Evolutionary conservation across 495 filamentous ascomycete genomes (phyloP).

Genomic region (Penicillium robsamsonii): DNA sequence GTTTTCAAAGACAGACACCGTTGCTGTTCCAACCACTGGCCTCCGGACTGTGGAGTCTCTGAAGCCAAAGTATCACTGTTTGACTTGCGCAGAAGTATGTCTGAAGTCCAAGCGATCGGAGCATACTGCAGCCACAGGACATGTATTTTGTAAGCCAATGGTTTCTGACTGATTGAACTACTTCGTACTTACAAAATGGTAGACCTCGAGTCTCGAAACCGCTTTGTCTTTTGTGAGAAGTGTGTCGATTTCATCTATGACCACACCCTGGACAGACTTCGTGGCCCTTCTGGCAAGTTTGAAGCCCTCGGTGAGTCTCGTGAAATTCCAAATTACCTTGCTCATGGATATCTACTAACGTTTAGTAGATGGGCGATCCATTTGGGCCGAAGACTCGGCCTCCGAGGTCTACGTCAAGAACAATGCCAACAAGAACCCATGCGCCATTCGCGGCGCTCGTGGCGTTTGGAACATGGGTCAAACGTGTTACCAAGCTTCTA

Average conservation of each 20-base stretch:
- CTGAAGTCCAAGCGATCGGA: conserved; percentile 34
- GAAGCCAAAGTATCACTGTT: conserved; percentile 45
- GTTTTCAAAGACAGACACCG: conserved; percentile 25
- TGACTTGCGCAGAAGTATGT: conserved; percentile 40
- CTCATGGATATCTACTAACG: conserved; percentile 6
- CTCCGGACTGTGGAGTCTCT: conserved; percentile 29
- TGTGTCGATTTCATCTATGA: conserved; percentile 89
- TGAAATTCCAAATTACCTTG: conserved; percentile 7
- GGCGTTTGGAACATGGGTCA: conserved; percentile 94
- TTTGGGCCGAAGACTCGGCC: conserved; percentile 30
- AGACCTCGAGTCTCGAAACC: conserved; percentile 82
- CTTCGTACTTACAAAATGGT: conserved; percentile 12
- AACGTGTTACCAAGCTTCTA: conserved; percentile 91
- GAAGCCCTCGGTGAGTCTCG: conserved; percentile 23
- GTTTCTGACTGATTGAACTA: not conserved
- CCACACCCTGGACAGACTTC: conserved; percentile 70
- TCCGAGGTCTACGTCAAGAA: conserved; percentile 44
- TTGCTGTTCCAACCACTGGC: conserved; percentile 26
- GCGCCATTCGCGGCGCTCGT: conserved; percentile 57
- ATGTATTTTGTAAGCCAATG: conserved; percentile 41
- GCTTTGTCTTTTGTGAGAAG: conserved; percentile 75
- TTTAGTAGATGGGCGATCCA: conserved; percentile 18
- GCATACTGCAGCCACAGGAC: conserved; percentile 43
- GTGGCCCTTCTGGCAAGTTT: conserved; percentile 31
- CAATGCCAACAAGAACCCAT: conserved; percentile 45